Percentiles rank a stretch among this genome's conserved stretches.
These are phyloP conservation scores for Exophiala calicioides DNA, from an alignment of 2,329 filamentous ascomycete species.

Conservation along the genomic window DNA sequence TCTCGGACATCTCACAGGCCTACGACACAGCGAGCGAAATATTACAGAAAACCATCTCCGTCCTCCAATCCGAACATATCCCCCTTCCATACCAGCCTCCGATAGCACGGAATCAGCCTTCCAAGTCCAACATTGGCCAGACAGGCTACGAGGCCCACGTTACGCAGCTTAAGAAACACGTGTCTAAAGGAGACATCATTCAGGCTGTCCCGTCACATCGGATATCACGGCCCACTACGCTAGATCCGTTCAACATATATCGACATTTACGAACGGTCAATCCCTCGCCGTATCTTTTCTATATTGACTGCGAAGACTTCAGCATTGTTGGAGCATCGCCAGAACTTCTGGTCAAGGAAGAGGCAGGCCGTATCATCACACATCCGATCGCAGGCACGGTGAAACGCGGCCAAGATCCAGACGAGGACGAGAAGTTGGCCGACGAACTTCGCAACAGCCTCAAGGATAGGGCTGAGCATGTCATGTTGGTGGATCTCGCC, in stretches of 20 bases:
- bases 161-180: conserved; percentile 81
- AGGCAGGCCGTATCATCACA: conserved; percentile 83
- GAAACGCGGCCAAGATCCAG: conserved; percentile 74
- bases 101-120: conserved; percentile 72
- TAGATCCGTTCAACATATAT: conserved; percentile 99
- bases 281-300: conserved; percentile 96
- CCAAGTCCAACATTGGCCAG: conserved; percentile 87
- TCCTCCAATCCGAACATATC: conserved; percentile 72
- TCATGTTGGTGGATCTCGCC: conserved; percentile 96
- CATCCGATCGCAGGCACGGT: conserved; percentile 97
- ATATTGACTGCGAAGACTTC: conserved; percentile 86
- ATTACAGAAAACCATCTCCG: conserved; percentile 68
- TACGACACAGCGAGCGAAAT: conserved; percentile 68
- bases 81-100: conserved; percentile 75
- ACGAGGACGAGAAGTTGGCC: conserved; percentile 80
- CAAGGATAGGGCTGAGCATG: conserved; percentile 92
- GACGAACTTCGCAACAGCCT: conserved; percentile 74
- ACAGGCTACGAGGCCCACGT: conserved; percentile 91
- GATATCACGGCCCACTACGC: conserved; percentile 80
- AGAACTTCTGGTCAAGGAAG: conserved; percentile 89
- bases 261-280: conserved; percentile 95
- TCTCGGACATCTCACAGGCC: conserved; percentile 60
- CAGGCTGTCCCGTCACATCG: conserved; percentile 95
- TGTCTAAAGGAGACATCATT: conserved; percentile 89
- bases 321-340: conserved; percentile 94